Evolutionary conservation across 129 eudicot species (phyloP).

Genomic region (Pittosporum tobira): DNA sequence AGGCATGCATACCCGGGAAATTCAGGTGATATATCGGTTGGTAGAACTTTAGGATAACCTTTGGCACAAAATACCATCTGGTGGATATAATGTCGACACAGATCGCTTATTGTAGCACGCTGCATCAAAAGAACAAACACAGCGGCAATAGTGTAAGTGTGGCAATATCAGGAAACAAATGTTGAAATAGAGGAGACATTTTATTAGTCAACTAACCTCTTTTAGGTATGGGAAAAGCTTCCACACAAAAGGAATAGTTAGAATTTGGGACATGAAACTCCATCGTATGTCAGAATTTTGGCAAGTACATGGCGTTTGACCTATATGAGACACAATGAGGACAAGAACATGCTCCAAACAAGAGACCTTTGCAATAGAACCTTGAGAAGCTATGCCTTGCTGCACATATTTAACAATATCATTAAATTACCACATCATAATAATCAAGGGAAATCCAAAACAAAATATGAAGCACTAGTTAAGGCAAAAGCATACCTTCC

Average conservation of each 20-base stretch:
- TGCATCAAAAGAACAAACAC: conserved; percentile 26
- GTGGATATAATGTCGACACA: conserved; percentile 59
- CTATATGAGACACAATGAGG: conserved; percentile 54
- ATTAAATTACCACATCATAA: background rate
- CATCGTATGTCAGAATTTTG: conserved; percentile 40
- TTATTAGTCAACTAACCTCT: conserved; percentile 43
- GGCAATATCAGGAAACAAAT: conserved; percentile 4
- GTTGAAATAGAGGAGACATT: background rate
- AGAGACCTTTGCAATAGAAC: conserved; percentile 28
- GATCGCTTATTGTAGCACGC: conserved; percentile 41
- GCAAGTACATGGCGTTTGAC: conserved; percentile 61
- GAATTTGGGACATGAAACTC: conserved; percentile 69
- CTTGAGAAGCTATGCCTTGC: conserved; percentile 37
- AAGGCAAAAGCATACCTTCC: conserved; percentile 36
- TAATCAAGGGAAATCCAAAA: background rate
- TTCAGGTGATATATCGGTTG: conserved; percentile 59
- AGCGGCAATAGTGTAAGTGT: background rate
- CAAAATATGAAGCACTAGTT: background rate
- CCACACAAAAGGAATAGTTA: conserved; percentile 80
- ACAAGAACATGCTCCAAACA: conserved; percentile 56
- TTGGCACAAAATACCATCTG: conserved; percentile 56
- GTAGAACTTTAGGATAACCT: conserved; percentile 48
- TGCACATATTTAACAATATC: conserved; percentile 25
- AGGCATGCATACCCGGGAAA: conserved; percentile 92
- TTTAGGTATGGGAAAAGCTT: conserved; percentile 54